These are phyloP conservation scores for Rhizopogon vesiculosus DNA, from an alignment of 768 basidiomycete species.

Conservation along the genomic window DNA sequence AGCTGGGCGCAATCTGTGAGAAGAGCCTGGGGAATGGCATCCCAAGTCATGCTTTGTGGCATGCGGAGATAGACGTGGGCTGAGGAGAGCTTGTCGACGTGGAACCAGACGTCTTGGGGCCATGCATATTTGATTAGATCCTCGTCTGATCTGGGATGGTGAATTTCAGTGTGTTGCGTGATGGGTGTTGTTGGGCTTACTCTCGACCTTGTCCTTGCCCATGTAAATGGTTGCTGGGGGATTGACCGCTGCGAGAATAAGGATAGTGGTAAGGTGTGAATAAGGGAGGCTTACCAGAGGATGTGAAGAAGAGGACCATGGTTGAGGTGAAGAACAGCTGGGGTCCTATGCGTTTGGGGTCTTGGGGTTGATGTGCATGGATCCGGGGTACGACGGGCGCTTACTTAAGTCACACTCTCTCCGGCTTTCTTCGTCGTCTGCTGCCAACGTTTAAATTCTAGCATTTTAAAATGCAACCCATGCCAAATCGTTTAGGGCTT, in stretches of 20 bases:
- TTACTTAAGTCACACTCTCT: too few species aligned
- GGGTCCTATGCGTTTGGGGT: too few species aligned
- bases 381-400: too few species aligned
- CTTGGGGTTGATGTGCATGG: too few species aligned
- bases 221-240: conserved; percentile 81
- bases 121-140: conserved; percentile 91
- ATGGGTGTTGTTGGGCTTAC: conserved; percentile 38
- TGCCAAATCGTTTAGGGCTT: conserved; percentile 76
- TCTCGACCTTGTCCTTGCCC: conserved; percentile 97
- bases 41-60: conserved; percentile 79
- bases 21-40: conserved; percentile 74
- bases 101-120: conserved; percentile 90
- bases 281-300: conserved; percentile 31
- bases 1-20: conserved; percentile 88
- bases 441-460: too few species aligned
- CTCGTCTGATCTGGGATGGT: conserved; percentile 62
- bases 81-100: conserved; percentile 96
- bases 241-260: conserved; percentile 38
- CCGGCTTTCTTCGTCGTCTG: not conserved
- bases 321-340: not conserved
- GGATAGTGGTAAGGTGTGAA: not conserved
- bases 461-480: conserved; percentile 49
- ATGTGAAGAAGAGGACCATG: conserved; percentile 69
- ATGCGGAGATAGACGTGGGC: conserved; percentile 97
- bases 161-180: conserved; percentile 5